Conservation (phyloP, 306 rosid species). For the Psophocarpus tetragonolobus region DNA sequence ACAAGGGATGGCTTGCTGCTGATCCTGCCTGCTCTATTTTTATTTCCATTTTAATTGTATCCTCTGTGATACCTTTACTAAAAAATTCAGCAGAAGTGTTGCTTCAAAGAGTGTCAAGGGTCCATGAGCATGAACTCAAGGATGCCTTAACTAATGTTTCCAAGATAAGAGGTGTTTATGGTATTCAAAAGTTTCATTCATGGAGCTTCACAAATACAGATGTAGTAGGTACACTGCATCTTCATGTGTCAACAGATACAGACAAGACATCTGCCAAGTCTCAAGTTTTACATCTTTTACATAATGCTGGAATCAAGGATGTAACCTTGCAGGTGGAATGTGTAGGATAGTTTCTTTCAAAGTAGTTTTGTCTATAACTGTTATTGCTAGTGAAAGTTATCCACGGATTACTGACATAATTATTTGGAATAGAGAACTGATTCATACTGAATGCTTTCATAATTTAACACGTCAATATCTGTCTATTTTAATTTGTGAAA, state of each 20-base stretch:
- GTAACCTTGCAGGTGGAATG: slow-evolving; percentile 84
- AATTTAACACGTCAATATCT: neutral
- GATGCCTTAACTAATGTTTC: slow-evolving; percentile 53
- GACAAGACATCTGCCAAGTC: slow-evolving; percentile 60
- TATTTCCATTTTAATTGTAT: slow-evolving; percentile 75
- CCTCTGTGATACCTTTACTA: slow-evolving; percentile 89
- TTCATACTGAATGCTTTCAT: slow-evolving; percentile 22
- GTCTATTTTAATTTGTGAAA: slow-evolving; percentile 8
- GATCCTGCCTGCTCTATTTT: slow-evolving; percentile 98
- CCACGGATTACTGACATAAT: slow-evolving; percentile 9
- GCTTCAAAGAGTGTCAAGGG: slow-evolving; percentile 89
- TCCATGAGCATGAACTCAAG: slow-evolving; percentile 59
- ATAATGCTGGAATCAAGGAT: slow-evolving; percentile 80
- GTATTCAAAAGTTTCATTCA: slow-evolving; percentile 62
- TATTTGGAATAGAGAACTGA: slow-evolving; percentile 2
- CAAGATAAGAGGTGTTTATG: slow-evolving; percentile 68
- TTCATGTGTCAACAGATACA: slow-evolving; percentile 63
- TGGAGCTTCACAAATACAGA: slow-evolving; percentile 92
- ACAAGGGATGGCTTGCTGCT: slow-evolving; percentile 93
- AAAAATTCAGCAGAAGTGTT: slow-evolving; percentile 85
- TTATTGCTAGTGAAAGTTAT: neutral
- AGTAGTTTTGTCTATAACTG: slow-evolving; percentile 20
- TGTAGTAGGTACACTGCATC: slow-evolving; percentile 81
- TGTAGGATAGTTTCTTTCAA: slow-evolving; percentile 27
- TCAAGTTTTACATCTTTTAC: slow-evolving; percentile 60